Conservation (phyloP, 1,284 basidiomycete species). For the Calocybe gambosa region DNA sequence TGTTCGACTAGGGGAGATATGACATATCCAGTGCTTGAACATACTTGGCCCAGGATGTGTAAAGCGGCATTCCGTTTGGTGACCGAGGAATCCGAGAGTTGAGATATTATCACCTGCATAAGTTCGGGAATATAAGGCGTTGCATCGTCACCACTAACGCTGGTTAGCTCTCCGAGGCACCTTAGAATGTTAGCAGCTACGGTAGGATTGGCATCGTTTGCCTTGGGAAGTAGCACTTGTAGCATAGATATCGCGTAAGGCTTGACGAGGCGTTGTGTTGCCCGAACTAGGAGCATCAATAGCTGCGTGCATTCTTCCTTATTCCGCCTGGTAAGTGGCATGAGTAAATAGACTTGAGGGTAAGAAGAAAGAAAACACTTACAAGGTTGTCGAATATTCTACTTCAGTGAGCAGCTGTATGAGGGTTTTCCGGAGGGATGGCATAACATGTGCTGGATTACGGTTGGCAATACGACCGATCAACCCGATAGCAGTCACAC, state of each 20-base stretch:
- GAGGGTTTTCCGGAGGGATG: conserved; percentile 90
- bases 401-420: conserved; percentile 97
- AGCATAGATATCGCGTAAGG: conserved; percentile 96
- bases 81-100: conserved; percentile 81
- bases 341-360: conserved; percentile 1
- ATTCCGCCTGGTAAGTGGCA: conserved; percentile 47
- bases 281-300: conserved; percentile 81
- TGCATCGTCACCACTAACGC: conserved; percentile 94
- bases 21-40: conserved; percentile 96
- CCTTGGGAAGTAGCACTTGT: conserved; percentile 84
- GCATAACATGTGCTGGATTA: conserved; percentile 99
- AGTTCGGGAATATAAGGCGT: conserved; percentile 79
- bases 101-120: conserved; percentile 86
- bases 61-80: conserved; percentile 92
- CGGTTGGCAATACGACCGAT: conserved; percentile 94
- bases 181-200: conserved; percentile 92
- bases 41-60: conserved; percentile 91
- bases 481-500: conserved; percentile 84
- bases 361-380: conserved; percentile 25
- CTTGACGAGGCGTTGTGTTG: conserved; percentile 92
- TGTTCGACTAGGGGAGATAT: conserved; percentile 89
- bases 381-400: conserved; percentile 93
- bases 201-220: conserved; percentile 78
- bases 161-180: conserved; percentile 92
- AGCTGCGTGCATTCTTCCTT: conserved; percentile 92